Conservation (phyloP, 169 alveolate species). For the Cryptosporidium andersoni region DNA sequence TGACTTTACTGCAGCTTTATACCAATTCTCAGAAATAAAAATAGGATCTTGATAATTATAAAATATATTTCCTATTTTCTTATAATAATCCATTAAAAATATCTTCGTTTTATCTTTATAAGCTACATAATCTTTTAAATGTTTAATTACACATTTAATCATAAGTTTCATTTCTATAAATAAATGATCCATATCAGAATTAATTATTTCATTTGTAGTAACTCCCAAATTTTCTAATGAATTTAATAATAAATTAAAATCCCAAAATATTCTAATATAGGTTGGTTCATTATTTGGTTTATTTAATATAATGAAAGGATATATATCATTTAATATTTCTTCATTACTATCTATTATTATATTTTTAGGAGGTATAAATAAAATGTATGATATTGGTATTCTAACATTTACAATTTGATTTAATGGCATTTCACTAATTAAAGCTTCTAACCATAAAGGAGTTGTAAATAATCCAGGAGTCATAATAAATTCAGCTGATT, state of each 20-base stretch:
- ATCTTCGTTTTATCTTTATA: constrained; percentile 8
- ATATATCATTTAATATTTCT: constrained; percentile 9
- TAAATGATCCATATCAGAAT: neutral
- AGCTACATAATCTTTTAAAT: neutral
- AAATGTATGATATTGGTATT: constrained; percentile 20
- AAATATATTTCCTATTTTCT: neutral
- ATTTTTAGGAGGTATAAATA: constrained; percentile 34
- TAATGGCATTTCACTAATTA: constrained; percentile 17
- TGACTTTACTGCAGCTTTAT: neutral
- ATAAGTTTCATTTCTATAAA: neutral
- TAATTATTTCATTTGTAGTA: neutral
- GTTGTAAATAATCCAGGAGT: constrained; percentile 44
- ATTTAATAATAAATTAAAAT: neutral
- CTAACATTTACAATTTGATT: constrained; percentile 10
- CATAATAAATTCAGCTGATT: neutral
- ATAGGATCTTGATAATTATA: constrained; percentile 16
- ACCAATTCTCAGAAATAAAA: neutral
- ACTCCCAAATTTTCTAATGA: constrained; percentile 7
- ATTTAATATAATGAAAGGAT: neutral
- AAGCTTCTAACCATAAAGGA: constrained; percentile 54
- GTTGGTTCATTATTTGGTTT: neutral
- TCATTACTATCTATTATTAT: neutral
- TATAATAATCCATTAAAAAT: neutral
- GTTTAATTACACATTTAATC: constrained; percentile 2
- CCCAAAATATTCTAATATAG: constrained; percentile 21